A percentile compares a stretch with the other conserved stretches of the same genome.
Conservation (phyloP, 208 protist genomes). For the Crithidia expoeki region DNA sequence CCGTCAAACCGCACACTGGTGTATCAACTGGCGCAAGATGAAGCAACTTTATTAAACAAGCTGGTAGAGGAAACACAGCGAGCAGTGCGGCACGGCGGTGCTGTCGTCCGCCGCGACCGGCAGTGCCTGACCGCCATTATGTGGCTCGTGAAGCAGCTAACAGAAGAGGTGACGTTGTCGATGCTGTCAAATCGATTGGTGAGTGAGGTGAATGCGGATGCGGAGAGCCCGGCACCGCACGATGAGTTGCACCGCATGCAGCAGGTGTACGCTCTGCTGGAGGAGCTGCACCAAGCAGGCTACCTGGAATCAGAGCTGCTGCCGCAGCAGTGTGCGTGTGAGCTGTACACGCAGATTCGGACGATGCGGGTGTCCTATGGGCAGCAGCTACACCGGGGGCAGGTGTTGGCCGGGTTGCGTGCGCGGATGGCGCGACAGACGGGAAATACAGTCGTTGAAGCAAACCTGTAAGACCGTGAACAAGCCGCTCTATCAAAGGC, state of each 20-base stretch:
- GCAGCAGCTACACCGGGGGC: conserved; percentile 45
- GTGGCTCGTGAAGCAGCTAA: conserved; percentile 52
- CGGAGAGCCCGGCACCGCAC: conserved; percentile 14
- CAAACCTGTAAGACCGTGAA: background rate
- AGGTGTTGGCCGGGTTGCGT: conserved; percentile 40
- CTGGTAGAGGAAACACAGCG: conserved; percentile 37
- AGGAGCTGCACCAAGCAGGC: conserved; percentile 57
- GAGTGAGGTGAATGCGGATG: conserved; percentile 18
- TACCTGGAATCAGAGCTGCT: conserved; percentile 59
- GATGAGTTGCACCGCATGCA: conserved; percentile 50
- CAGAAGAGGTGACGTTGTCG: conserved; percentile 60
- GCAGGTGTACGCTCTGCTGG: conserved; percentile 57
- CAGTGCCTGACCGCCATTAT: conserved; percentile 55
- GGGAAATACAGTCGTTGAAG: background rate
- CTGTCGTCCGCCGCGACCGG: conserved; percentile 51
- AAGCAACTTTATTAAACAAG: conserved; percentile 47
- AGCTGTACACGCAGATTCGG: conserved; percentile 60
- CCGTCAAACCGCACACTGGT: conserved; percentile 47
- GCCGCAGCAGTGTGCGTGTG: conserved; percentile 43
- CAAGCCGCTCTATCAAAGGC: no score
- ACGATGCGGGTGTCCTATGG: conserved; percentile 66
- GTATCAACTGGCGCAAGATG: conserved; percentile 70
- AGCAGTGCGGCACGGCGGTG: conserved; percentile 52
- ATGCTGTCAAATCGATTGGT: conserved; percentile 24
- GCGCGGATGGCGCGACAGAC: conserved; percentile 22